Conservation (phyloP, 139 green algal genomes). For the Protoeuglena noctilucae region DNA sequence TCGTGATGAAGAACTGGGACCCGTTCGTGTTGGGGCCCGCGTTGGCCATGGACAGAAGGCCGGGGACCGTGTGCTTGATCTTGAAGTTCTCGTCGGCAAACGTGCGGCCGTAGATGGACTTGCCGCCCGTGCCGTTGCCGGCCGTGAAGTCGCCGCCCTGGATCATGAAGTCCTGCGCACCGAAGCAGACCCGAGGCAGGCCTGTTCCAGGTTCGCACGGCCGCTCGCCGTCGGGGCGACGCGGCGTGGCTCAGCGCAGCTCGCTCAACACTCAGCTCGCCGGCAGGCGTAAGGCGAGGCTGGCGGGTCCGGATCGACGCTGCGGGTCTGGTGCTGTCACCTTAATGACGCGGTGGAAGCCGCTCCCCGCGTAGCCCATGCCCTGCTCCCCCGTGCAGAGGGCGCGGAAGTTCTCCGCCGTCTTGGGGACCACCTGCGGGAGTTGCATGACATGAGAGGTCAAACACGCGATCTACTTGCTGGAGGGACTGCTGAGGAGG, state of each 20-base stretch:
- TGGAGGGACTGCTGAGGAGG: not conserved
- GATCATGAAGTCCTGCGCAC: slow-evolving; percentile 5
- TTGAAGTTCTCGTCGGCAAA: slow-evolving; percentile 61
- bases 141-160: slow-evolving; percentile 24
- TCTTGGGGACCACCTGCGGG: slow-evolving; percentile 55
- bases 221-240: too few relatives aligned
- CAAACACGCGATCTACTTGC: slow-evolving; percentile 1
- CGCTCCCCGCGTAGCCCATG: slow-evolving; percentile 22
- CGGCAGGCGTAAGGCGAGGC: too few relatives aligned
- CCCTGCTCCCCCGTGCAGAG: slow-evolving; percentile 61
- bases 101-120: slow-evolving; percentile 38
- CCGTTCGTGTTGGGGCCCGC: slow-evolving; percentile 53
- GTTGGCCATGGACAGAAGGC: slow-evolving; percentile 54
- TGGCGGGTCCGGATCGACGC: too few relatives aligned
- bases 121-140: slow-evolving; percentile 28
- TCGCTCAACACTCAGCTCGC: too few relatives aligned
- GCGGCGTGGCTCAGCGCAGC: too few relatives aligned
- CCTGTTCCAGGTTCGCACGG: too few relatives aligned
- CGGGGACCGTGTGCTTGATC: slow-evolving; percentile 63
- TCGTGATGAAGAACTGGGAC: slow-evolving; percentile 72
- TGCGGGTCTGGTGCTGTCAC: too few relatives aligned
- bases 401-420: slow-evolving; percentile 77
- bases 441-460: slow-evolving; percentile 16
- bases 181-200: too few relatives aligned
- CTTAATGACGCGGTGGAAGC: slow-evolving; percentile 10